Evolutionary conservation across 169 alveolate genomes (phyloP), one percentile per base, ranked within the genome.

Genomic region (Cryptosporidium andersoni): DNA sequence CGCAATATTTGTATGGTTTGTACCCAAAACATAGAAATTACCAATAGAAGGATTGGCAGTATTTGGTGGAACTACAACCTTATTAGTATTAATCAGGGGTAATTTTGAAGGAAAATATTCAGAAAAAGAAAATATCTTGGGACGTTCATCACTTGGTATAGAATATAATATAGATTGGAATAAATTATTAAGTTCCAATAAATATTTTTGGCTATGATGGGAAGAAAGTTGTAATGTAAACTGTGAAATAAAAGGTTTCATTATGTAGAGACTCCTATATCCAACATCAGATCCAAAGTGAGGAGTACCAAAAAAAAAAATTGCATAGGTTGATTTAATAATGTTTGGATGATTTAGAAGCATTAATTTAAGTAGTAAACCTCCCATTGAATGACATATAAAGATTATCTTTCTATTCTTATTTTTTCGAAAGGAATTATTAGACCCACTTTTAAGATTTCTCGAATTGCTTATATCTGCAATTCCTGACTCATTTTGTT

Each of bases 301-400:
- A 9, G 85, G 85, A 55, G 85, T 74, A 4, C 85, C 85, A 74
- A 74, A 74, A 74, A 74, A 74, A 43, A 74, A 34, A 12, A 74
- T 74, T 47, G 74, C 85, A 14, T 74, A 58, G 43, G 60, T 58
- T 43, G 43, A 58, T 58, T 74, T 74, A 7, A 43, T n/a, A 14
- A 47, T 42, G 40, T 74, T 68, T 25, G 85, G 85, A 55, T 74
- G 85, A 34, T 74, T 74, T 74, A 68, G 14, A 39, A 74, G 16
- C 4, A 74, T 74, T 16, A 58, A 42, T 43, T 74, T 74, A 45
- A 74, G 16, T 62, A 74, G 11, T 53, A 74, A 58, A 58, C 85
- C 85, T 7, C 85, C 85, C 85, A 74, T 74, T 56, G 85, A 74
- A 74, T 74, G 85, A 56, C 85, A 74, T 40, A 74, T 58, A 34